phyloP scores from a whole-genome alignment of 2,329 filamentous ascomycete genomes.

The Sporothrix protearum region DNA sequence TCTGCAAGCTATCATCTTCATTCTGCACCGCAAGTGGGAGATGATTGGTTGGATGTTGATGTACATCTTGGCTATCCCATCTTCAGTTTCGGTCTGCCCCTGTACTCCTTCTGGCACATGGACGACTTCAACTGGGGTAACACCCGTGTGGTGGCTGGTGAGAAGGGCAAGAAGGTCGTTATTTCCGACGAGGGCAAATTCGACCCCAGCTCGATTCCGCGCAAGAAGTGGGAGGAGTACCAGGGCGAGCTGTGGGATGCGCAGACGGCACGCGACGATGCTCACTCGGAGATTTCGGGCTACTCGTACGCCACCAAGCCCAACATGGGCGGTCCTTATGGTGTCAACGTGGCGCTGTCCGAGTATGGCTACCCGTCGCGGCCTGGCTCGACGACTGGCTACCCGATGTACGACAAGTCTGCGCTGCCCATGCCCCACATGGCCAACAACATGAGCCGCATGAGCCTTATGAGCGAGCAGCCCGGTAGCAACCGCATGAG shows the following conservation, averaged over 20 bases:
- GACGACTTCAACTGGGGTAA: slow-evolving; percentile 99
- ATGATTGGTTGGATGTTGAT: slow-evolving; percentile 99
- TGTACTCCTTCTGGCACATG: slow-evolving; percentile 99
- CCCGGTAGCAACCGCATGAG: slow-evolving; percentile 52
- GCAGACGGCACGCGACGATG: slow-evolving; percentile 77
- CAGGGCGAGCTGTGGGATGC: slow-evolving; percentile 97
- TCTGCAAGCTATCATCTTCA: slow-evolving; percentile 95
- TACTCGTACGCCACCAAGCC: slow-evolving; percentile 91
- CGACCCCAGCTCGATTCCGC: slow-evolving; percentile 84
- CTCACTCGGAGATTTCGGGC: slow-evolving; percentile 83
- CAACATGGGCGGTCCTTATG: slow-evolving; percentile 38
- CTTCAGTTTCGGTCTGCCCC: slow-evolving; percentile 82
- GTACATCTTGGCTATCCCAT: slow-evolving; percentile 85
- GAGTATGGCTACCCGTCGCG: slow-evolving; percentile 66
- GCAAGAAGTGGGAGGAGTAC: slow-evolving; percentile 99
- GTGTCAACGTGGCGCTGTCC: slow-evolving; percentile 51
- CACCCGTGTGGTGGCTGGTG: slow-evolving; percentile 92
- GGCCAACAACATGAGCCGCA: slow-evolving; percentile 50
- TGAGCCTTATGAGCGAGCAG: slow-evolving; percentile 76
- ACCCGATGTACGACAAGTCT: slow-evolving; percentile 50
- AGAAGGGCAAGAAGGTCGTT: slow-evolving; percentile 86
- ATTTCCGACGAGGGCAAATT: slow-evolving; percentile 98
- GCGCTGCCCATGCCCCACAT: slow-evolving; percentile 47
- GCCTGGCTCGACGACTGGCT: slow-evolving; percentile 53
- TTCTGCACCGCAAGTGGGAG: slow-evolving; percentile 94